Evolutionary conservation across 768 basidiomycete genomes (phyloP), one percentile per base, ranked within the genome.

Genomic region (Lentinula boryana): DNA sequence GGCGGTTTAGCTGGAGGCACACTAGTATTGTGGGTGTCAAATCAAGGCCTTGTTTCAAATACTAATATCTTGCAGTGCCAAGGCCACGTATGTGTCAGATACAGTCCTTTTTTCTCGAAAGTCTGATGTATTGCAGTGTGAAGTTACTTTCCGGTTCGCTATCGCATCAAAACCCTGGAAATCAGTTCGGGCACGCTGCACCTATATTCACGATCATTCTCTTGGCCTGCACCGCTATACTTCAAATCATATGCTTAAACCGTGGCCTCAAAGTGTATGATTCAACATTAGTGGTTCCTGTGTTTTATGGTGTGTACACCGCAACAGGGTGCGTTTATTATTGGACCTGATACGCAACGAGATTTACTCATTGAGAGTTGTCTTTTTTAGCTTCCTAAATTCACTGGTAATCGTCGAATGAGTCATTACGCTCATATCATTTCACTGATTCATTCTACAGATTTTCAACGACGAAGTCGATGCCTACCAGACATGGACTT

Each of bases 221-320:
- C 10, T 82, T 89, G 40, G 80, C 78, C 4, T 69, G 84, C 49
- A 94, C 94, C 0, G 95, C 94, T 3, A 85, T 98, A 35, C 73
- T 88, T 52, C 95, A 98, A 70, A 96, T 98, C 60, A 85, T 93
- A 46, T 95, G 93, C 70, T 78, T 98, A 44, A 95, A 98, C 69
- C 86, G 89, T 44, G 95, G 90, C 5, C 78, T 96, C n/a, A 86
- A 86, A 68, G 87, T 91, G 8, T 95, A 95, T 66, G 95, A 94
- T 68, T 92, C 90, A 16, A 93, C 91, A 0, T 73, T 97, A 0
- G 93, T 97, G 16, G 95, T 97, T 0, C 95, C 96, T 0, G 88
- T 95, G 13, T 97, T 98, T 70, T 98, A 96, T 69, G 93, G 93
- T 9, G 86, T 94, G 9, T 95, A 95, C 68, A 95, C 93, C 0